Evolutionary conservation across 2,329 filamentous ascomycete genomes (phyloP).

Genomic region (Orbilia oligospora): DNA sequence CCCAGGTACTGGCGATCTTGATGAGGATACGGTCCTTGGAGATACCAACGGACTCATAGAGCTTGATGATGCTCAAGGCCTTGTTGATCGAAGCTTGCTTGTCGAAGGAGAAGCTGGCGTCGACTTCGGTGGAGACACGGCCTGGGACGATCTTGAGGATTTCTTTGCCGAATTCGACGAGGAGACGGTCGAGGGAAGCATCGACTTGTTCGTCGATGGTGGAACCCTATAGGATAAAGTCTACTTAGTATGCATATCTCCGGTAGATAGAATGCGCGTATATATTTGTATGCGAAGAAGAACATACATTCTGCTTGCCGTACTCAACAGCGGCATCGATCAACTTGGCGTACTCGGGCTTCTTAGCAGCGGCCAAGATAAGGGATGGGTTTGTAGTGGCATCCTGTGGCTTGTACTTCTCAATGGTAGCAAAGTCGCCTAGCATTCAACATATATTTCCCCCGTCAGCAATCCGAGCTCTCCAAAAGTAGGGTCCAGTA

Average conservation of each 20-base stretch:
- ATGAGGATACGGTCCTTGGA: slow-evolving; percentile 95
- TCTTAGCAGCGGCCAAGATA: slow-evolving; percentile 98
- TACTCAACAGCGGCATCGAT: slow-evolving; percentile 88
- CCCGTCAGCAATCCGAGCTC: background rate
- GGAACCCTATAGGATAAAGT: slow-evolving; percentile 68
- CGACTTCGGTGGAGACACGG: slow-evolving; percentile 99
- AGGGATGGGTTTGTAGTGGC: slow-evolving; percentile 99
- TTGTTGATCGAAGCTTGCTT: slow-evolving; percentile 92
- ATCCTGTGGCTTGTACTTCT: slow-evolving; percentile 99
- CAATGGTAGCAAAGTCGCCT: slow-evolving; percentile 80
- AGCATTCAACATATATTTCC: background rate
- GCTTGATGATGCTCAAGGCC: slow-evolving; percentile 97
- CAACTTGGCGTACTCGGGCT: slow-evolving; percentile 92
- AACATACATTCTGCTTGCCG: slow-evolving; percentile 78
- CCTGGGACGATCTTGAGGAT: slow-evolving; percentile 97
- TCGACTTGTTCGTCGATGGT: slow-evolving; percentile 87
- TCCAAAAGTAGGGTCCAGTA: background rate
- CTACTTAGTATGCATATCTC: background rate
- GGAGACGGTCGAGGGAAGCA: slow-evolving; percentile 88
- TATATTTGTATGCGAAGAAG: background rate
- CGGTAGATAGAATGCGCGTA: background rate
- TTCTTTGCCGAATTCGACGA: slow-evolving; percentile 98
- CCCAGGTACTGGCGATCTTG: slow-evolving; percentile 99
- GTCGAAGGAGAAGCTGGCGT: slow-evolving; percentile 95
- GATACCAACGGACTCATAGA: slow-evolving; percentile 94